These are phyloP conservation scores for Syncephalastrum monosporum DNA, from an alignment of 371 early-diverging fungal species.

Conservation along the genomic window DNA sequence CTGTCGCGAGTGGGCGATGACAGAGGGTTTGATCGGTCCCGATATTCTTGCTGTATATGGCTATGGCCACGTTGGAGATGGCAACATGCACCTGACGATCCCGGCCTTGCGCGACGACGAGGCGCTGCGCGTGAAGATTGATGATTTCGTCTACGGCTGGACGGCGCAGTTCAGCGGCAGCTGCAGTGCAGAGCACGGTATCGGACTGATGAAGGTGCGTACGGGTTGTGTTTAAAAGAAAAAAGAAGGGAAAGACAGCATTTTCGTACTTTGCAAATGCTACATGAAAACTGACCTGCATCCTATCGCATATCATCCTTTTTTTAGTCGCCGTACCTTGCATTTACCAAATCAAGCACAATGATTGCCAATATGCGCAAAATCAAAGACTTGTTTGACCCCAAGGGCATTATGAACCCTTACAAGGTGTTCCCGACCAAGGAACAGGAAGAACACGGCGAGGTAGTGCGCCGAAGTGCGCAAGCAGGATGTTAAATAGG, in stretches of 20 bases:
- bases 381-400: conserved; percentile 76
- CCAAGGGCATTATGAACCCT: conserved; percentile 84
- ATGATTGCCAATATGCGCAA: conserved; percentile 62
- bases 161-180: conserved; percentile 41
- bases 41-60: conserved; percentile 71
- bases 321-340: conserved; percentile 32
- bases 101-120: conserved; percentile 56
- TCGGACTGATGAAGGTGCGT: conserved; percentile 34
- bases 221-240: not conserved
- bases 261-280: too few species aligned
- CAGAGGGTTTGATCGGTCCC: conserved; percentile 44
- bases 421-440: conserved; percentile 63
- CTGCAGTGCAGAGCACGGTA: conserved; percentile 72
- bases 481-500: conserved; percentile 22
- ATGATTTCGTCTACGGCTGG: conserved; percentile 90
- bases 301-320: not conserved
- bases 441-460: conserved; percentile 31
- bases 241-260: not conserved
- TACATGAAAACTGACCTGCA: too few species aligned
- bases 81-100: conserved; percentile 91
- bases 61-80: conserved; percentile 92
- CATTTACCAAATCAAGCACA: conserved; percentile 54
- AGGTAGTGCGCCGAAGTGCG: conserved; percentile 19
- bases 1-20: conserved; percentile 54
- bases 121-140: conserved; percentile 64